Percentiles rank a stretch among this genome's conserved stretches.
These are phyloP conservation scores for Lindgomyces ingoldianus DNA, from an alignment of 495 filamentous ascomycete species.

Conservation along the genomic window DNA sequence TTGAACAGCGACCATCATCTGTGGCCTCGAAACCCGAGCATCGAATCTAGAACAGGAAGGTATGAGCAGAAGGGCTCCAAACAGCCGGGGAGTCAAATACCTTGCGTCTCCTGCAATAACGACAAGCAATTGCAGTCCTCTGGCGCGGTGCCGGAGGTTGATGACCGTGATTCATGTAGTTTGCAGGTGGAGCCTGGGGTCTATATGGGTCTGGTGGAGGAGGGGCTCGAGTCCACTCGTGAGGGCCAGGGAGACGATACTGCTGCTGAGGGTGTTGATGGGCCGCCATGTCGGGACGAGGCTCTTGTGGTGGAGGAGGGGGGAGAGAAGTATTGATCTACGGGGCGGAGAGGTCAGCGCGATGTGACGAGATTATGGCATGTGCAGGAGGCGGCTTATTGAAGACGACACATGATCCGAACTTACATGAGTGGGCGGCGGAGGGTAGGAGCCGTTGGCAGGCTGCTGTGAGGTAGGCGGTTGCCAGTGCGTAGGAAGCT, in stretches of 20 bases:
- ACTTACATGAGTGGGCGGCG: conserved; percentile 35
- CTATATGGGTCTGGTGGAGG: conserved; percentile 36
- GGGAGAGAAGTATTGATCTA: conserved; percentile 33
- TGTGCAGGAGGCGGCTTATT: conserved; percentile 7
- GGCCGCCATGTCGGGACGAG: conserved; percentile 35
- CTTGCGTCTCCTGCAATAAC: conserved; percentile 80
- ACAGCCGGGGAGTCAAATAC: conserved; percentile 47
- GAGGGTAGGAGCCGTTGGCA: conserved; percentile 31
- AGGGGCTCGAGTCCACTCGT: conserved; percentile 36
- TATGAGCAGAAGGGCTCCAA: neutral
- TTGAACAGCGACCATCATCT: conserved; percentile 74
- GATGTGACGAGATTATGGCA: neutral
- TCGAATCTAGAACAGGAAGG: conserved; percentile 61
- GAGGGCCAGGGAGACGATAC: conserved; percentile 35
- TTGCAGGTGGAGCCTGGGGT: conserved; percentile 25
- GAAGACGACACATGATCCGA: conserved; percentile 8
- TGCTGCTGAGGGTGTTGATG: conserved; percentile 33
- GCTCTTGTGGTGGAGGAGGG: conserved; percentile 35
- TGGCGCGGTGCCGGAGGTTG: conserved; percentile 70
- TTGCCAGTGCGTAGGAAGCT: conserved; percentile 33
- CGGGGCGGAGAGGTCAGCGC: conserved; percentile 22
- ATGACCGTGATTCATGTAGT: conserved; percentile 26
- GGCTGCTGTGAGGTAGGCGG: conserved; percentile 30
- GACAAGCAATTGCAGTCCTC: conserved; percentile 81
- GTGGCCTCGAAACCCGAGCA: conserved; percentile 81